Conservation (phyloP, 2,329 filamentous ascomycete genomes). For the Fusarium caatingaense region DNA sequence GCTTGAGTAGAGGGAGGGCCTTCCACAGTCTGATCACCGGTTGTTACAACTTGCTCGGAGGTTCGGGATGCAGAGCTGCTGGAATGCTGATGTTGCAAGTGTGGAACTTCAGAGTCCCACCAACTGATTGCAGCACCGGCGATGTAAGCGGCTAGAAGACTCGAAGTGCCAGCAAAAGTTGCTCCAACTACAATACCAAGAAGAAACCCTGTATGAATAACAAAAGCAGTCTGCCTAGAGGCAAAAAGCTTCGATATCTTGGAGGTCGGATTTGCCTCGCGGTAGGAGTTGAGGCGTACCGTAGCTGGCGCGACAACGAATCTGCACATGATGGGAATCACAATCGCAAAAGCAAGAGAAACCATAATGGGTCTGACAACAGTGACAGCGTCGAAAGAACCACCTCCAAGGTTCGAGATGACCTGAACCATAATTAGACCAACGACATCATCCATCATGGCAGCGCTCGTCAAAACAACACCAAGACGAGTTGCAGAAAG, state of each 20-base stretch:
- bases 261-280: slow-evolving; percentile 39
- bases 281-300: slow-evolving; percentile 47
- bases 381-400: slow-evolving; percentile 46
- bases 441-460: slow-evolving; percentile 85
- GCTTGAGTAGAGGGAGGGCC: not conserved
- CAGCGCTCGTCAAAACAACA: slow-evolving; percentile 75
- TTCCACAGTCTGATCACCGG: not conserved
- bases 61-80: not conserved
- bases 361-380: slow-evolving; percentile 60
- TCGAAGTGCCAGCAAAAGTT: slow-evolving; percentile 71
- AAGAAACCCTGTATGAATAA: slow-evolving; percentile 62
- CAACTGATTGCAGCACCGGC: slow-evolving; percentile 69
- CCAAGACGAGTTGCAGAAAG: slow-evolving; percentile 61
- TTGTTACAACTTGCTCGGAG: not conserved
- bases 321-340: slow-evolving; percentile 60
- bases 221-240: slow-evolving; percentile 53
- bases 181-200: slow-evolving; percentile 62
- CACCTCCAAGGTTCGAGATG: slow-evolving; percentile 70
- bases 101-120: slow-evolving; percentile 61
- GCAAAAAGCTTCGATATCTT: slow-evolving; percentile 44
- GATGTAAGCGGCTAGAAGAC: slow-evolving; percentile 71
- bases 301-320: slow-evolving; percentile 58
- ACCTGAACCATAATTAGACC: slow-evolving; percentile 82
- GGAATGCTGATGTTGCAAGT: slow-evolving; percentile 2
- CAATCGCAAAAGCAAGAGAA: slow-evolving; percentile 62